Conservation (phyloP, 2,329 filamentous ascomycete species). For the Malbranchea cinnamomea region DNA sequence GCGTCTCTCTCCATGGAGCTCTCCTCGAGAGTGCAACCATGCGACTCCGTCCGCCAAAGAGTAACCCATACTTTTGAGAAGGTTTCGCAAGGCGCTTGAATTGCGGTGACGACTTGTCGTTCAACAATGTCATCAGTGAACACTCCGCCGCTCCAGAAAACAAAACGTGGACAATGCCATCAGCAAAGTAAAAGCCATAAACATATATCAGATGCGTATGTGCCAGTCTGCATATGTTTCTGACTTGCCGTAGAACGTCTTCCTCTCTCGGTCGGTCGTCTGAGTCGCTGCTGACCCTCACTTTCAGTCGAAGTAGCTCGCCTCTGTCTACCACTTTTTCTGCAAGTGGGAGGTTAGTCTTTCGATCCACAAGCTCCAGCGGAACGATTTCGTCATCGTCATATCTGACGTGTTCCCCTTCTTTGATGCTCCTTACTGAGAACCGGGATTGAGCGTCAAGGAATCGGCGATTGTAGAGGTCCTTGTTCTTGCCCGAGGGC, state of each 20-base stretch:
- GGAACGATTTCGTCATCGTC: conserved; percentile 45
- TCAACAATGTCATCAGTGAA: conserved; percentile 28
- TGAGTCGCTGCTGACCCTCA: conserved; percentile 22
- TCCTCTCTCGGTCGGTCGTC: conserved; percentile 24
- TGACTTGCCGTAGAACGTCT: conserved; percentile 27
- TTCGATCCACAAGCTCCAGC: conserved; percentile 34
- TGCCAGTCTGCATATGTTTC: conserved; percentile 22
- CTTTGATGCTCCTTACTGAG: conserved; percentile 39
- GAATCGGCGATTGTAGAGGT: conserved; percentile 36
- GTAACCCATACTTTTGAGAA: conserved; percentile 27
- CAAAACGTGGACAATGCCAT: conserved; percentile 28
- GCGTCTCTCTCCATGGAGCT: conserved; percentile 41
- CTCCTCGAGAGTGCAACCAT: conserved; percentile 35
- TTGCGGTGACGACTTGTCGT: conserved; percentile 22
- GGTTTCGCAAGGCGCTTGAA: conserved; percentile 30
- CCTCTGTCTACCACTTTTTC: conserved; percentile 27
- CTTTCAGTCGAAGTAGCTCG: conserved; percentile 23
- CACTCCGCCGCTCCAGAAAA: conserved; percentile 28
- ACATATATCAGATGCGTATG: conserved; percentile 32
- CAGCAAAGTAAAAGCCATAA: conserved; percentile 30
- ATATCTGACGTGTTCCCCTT: conserved; percentile 43
- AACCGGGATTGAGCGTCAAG: conserved; percentile 46
- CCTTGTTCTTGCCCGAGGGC: conserved; percentile 35
- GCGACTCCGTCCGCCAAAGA: conserved; percentile 40
- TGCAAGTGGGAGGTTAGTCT: conserved; percentile 18